Evolutionary conservation across 345 rosid genomes (phyloP), one percentile per base, ranked within the genome.

Genomic region (Arabidopsis arenosa): DNA sequence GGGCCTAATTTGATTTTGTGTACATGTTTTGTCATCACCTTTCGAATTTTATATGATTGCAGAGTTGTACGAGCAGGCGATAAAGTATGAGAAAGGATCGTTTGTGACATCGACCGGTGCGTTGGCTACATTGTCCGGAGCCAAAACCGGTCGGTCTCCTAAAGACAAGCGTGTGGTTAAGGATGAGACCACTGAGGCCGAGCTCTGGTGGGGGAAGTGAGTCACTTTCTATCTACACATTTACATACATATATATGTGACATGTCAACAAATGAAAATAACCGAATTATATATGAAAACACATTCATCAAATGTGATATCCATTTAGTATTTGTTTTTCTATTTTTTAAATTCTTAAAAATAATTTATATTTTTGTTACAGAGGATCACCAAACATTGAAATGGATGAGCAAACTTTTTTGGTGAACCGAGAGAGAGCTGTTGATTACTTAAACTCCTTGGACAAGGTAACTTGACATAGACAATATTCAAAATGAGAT

Each of bases 351-450:
- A 26, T 2, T 53, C 13, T 21, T 0, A 7, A 21, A 18, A 52
- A 0, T 52, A 53, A 23, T n/a, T n/a, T n/a, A n/a, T n/a, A n/a
- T n/a, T n/a, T n/a, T n/a, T 3, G 32, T 28, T 28, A 28, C 84
- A 95, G 99, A 85, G 98, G 99, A 60, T 95, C 99, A 63, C 99
- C 99, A 5, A 95, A 95, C 87, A 92, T 95, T 43, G 98, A 93
- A 80, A 95, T 95, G 98, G 98, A 95, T 74, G 99, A 89, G 85
- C 88, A 95, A 5, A 90, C 98, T 0, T 95, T 95, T 86, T 18
- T 95, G 93, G 96, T 91, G 35, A 95, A 95, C 85, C 84, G 99
- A 67, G 99, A 95, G 75, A 84, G 99, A 81, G 99, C 99, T 48
- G 99, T 95, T 75, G 99, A 95, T 81, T 95, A 95, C 85, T 82